Evolutionary conservation across 257 asterid genomes (phyloP), one percentile per base, ranked within the genome.

Genomic region (Coffea canephora): DNA sequence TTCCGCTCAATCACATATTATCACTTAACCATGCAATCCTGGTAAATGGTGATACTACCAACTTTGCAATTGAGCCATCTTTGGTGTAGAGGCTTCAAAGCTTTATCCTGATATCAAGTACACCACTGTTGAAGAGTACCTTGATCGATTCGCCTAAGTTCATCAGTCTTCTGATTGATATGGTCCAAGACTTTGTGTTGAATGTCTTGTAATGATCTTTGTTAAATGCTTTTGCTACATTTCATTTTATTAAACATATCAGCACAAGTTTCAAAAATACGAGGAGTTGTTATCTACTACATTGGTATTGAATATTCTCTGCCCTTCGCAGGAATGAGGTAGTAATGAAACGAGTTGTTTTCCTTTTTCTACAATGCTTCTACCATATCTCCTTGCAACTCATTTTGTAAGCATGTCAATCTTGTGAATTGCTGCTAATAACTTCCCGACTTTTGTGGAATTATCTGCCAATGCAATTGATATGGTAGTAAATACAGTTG

Each of bases 81-180:
- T 81, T 87, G 96, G 93, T 0, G 84, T 81, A 0, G 97, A 92
- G 88, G 94, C 97, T 50, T 80, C 97, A 0, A 82, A 87, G 77
- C 89, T 91, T 45, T 92, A 92, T 83, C 96, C 96, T 4, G 93
- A 92, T 80, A 90, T 92, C 71, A 87, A 91, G 54, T 89, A 89
- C 83, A 89, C 89, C 16, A 86, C 90, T 8, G 93, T 88, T 80
- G 94, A 91, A 13, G 90, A 89, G 69, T 89, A 85, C 80, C 82
- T 89, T 25, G 61, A 64, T 5, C 87, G 74, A 8, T 85, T 88
- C 78, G 93, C 86, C 50, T 89, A 61, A 87, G 59, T 27, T 23
- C 21, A n/a, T 10, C 1, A 9, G 11, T 59, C 27, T 19, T 48
- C 21, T 39, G 43, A 39, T 39, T 55, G 0, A 27, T 36, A 34